phyloP scores from a whole-genome alignment of 768 basidiomycete genomes.

The Agrocybe pediades region DNA sequence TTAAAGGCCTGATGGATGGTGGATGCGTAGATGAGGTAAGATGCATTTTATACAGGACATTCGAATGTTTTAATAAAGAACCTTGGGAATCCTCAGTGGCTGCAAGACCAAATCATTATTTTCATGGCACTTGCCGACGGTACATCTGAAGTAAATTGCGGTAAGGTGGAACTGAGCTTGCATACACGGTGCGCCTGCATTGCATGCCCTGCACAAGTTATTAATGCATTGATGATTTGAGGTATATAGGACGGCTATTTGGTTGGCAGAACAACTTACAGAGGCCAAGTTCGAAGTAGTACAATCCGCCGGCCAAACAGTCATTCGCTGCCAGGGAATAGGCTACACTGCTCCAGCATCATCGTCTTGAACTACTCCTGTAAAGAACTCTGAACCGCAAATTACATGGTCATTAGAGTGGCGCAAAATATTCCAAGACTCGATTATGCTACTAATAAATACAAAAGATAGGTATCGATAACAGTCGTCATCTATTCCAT shows the following conservation, averaged over 20 bases:
- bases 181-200: conserved; percentile 58
- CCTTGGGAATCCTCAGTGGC: conserved; percentile 28
- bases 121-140: conserved; percentile 76
- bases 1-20: conserved; percentile 57
- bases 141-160: conserved; percentile 54
- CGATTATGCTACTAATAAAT: conserved; percentile 26
- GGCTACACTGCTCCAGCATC: conserved; percentile 42
- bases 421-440: conserved; percentile 15
- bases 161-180: conserved; percentile 57
- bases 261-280: conserved; percentile 69
- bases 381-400: too few species aligned
- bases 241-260: conserved; percentile 63
- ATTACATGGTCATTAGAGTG: conserved; percentile 29
- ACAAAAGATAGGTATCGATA: conserved; percentile 8
- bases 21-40: conserved; percentile 76
- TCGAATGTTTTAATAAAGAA: background rate
- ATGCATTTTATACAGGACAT: background rate
- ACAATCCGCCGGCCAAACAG: conserved; percentile 36
- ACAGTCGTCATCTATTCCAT: conserved; percentile 66
- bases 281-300: conserved; percentile 63
- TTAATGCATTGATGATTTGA: background rate
- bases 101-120: conserved; percentile 78
- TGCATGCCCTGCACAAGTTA: conserved; percentile 23
- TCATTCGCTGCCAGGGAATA: conserved; percentile 66
- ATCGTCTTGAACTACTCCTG: too few species aligned